Base-by-base conservation (phyloP, 768 basidiomycete species). In the Naganishia onofrii region DNA sequence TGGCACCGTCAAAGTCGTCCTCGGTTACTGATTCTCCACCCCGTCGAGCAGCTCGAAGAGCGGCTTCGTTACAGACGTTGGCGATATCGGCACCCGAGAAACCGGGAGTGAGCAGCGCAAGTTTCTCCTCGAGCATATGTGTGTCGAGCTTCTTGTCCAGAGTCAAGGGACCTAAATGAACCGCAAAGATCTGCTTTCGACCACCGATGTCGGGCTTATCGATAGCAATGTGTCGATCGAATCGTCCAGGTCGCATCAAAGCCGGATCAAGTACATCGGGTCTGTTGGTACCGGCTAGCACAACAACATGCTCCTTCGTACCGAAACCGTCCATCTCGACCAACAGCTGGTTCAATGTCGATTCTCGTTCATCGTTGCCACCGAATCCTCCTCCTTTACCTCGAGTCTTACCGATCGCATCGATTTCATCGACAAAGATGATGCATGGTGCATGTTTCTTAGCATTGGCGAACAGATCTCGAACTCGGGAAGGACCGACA, bases 301-400 rank as follows among this genome's bases (percentile, higher is more conserved):
- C 89, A 60, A 98, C 95, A 70, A 99, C 88, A 76, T 98, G 93
- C 79, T 98, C 93, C 71, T 90, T 87, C n/a, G 93, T 95, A 46
- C 91, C 90, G 82, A 99, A 99, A 31, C 96, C 96, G 80, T 99
- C 96, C 96, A 99, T 98, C 83, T 99, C 95, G 66, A 98, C 96
- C 71, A 99, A 84, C 15, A 99, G 85, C 81, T 99, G 95, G 80
- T 98, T 98, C 70, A 99, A 86, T 32, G 96, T 99, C 0, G 91
- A 91, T 82, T 99, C 96, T 34, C 96, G 88, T 81, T 99, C 96
- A 78, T 98, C 95, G 82, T 98, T 97, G 6, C 95, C 92, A 38
- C 95, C 93, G 64, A 92, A 88, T 72, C 86, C 87, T 29, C 90
- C 87, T 28, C 85, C 84, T 78, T 88, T 89, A 57, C 87, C 90